phyloP scores from a whole-genome alignment of 345 rosid genomes.

The Lumnitzera racemosa region DNA sequence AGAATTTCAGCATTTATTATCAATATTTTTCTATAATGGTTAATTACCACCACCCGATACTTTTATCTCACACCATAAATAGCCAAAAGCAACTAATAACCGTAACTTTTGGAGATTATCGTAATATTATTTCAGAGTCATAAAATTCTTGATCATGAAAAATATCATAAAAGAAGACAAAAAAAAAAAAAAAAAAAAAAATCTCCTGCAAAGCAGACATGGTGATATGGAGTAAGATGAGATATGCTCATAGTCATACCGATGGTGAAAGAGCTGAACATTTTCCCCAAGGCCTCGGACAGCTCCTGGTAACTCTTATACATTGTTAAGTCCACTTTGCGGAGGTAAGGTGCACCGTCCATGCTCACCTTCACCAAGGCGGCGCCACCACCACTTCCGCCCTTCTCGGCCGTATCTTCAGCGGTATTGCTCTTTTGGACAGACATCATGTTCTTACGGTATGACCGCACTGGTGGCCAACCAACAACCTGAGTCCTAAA shows the following conservation, averaged over 20 bases:
- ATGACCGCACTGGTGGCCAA: constrained; percentile 98
- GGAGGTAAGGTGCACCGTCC: constrained; percentile 94
- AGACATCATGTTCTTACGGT: constrained; percentile 57
- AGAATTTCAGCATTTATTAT: too few species aligned
- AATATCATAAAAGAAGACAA: too few species aligned
- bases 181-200: too few species aligned
- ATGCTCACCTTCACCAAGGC: constrained; percentile 82
- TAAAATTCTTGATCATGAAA: too few species aligned
- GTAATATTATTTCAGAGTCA: too few species aligned
- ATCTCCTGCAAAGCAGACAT: too few species aligned
- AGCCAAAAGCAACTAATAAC: too few species aligned
- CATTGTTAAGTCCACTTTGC: constrained; percentile 76
- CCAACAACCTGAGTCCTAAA: constrained; percentile 86
- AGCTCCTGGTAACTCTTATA: constrained; percentile 64
- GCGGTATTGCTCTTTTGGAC: constrained; percentile 30
- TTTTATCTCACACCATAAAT: too few species aligned
- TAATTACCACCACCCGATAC: too few species aligned
- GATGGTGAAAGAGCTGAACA: constrained; percentile 77
- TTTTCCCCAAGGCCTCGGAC: constrained; percentile 54
- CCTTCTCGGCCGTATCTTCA: constrained; percentile 20
- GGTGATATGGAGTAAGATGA: neutral
- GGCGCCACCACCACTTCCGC: constrained; percentile 7
- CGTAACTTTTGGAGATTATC: too few species aligned
- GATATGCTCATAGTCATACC: constrained; percentile 20
- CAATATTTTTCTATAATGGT: too few species aligned